These are phyloP conservation scores for Chlorophyllum brunneum DNA, from an alignment of 768 basidiomycete species.

Conservation along the genomic window DNA sequence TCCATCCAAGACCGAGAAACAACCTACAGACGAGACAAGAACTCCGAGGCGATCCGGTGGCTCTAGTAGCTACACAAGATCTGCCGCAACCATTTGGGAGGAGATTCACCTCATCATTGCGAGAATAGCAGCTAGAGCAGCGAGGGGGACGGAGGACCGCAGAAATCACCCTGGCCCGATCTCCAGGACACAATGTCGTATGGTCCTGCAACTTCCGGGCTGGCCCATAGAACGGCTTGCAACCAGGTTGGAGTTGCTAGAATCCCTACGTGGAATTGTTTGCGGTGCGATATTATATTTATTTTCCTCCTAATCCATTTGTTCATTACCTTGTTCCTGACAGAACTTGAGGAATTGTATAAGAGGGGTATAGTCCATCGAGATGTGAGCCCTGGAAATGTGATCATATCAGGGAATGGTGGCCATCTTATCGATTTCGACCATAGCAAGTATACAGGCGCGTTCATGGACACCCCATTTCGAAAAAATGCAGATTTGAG, in stretches of 20 bases:
- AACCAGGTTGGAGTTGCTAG: background rate
- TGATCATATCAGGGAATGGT: background rate
- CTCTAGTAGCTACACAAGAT: too few species aligned
- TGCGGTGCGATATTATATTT: background rate
- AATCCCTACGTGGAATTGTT: background rate
- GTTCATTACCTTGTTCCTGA: background rate
- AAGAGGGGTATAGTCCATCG: background rate
- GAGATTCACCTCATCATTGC: background rate
- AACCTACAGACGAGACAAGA: background rate
- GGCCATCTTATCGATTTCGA: constrained; percentile 5
- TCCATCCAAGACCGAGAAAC: background rate
- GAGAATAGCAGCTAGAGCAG: too few species aligned
- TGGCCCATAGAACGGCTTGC: background rate
- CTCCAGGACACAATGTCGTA: background rate
- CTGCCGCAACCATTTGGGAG: background rate
- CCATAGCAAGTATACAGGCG: constrained; percentile 3
- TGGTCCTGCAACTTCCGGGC: background rate
- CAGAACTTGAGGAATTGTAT: background rate
- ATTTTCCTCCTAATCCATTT: background rate
- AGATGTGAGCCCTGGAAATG: background rate
- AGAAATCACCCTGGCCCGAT: background rate
- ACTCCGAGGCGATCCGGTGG: background rate
- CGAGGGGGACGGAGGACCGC: too few species aligned
- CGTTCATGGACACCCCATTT: too few species aligned
- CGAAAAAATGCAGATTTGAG: too few species aligned